Percentiles rank a stretch among this genome's conserved stretches.
phyloP scores from a whole-genome alignment of 768 basidiomycete genomes.

The Neoboletus subvelutipes region DNA sequence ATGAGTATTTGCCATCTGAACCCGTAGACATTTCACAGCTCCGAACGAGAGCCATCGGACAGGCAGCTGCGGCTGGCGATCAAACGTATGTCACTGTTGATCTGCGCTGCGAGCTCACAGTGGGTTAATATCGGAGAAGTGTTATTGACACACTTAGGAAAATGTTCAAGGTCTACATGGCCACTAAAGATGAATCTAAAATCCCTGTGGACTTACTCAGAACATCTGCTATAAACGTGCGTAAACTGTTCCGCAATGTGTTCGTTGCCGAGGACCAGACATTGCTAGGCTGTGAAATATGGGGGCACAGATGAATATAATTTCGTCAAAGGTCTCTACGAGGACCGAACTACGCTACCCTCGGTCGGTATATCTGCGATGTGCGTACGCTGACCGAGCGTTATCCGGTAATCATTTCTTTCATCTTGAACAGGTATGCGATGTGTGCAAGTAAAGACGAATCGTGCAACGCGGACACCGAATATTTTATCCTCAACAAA shows the following conservation, averaged over 20 bases:
- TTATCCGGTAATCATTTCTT: neutral
- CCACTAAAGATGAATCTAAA: constrained; percentile 68
- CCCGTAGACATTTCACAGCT: constrained; percentile 66
- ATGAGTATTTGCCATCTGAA: constrained; percentile 66
- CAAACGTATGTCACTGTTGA: constrained; percentile 28
- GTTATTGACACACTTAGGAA: constrained; percentile 69
- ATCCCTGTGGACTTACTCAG: constrained; percentile 81
- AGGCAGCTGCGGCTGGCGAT: constrained; percentile 50
- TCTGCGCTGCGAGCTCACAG: neutral
- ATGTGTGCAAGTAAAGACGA: constrained; percentile 60
- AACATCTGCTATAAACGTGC: constrained; percentile 52
- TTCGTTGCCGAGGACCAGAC: neutral
- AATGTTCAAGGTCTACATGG: constrained; percentile 70
- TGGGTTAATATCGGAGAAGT: constrained; percentile 36
- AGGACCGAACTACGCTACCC: constrained; percentile 72
- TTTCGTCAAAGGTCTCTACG: constrained; percentile 63
- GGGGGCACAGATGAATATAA: constrained; percentile 78
- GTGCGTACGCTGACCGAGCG: constrained; percentile 36
- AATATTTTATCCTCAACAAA: constrained; percentile 55
- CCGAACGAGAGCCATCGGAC: constrained; percentile 68
- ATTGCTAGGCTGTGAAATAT: constrained; percentile 61
- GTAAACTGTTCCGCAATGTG: constrained; percentile 17
- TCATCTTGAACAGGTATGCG: constrained; percentile 46
- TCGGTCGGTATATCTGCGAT: constrained; percentile 65
- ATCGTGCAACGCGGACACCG: constrained; percentile 58